Evolutionary conservation across 345 rosid species (phyloP).

Genomic region (Melaleuca alternifolia): DNA sequence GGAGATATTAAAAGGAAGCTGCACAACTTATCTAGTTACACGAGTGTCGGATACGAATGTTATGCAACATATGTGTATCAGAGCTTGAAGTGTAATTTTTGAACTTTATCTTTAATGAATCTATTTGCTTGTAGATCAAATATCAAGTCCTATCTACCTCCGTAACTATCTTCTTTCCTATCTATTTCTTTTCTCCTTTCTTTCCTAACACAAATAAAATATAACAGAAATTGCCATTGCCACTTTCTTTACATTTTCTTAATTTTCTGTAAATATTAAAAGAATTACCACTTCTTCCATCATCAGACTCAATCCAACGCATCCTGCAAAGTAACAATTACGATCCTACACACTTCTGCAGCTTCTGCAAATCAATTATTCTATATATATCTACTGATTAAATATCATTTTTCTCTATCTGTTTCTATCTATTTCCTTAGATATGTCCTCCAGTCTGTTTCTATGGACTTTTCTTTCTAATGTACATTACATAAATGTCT

Average conservation of each 20-base stretch:
- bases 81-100: not conserved
- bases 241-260: not conserved
- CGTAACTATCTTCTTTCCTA: not conserved
- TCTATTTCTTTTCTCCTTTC: not conserved
- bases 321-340: not conserved
- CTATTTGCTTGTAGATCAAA: not conserved
- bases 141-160: not conserved
- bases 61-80: not conserved
- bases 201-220: not conserved
- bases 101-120: not conserved
- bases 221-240: not conserved
- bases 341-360: not conserved
- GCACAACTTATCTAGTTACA: not conserved
- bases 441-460: too few species aligned
- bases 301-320: not conserved
- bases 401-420: too few species aligned
- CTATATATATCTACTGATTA: too few species aligned
- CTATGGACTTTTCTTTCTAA: not conserved
- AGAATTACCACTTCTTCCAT: not conserved
- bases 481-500: not conserved
- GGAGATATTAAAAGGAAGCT: not conserved
- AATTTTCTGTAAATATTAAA: not conserved
- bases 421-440: not conserved
- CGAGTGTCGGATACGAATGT: not conserved
- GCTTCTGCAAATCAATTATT: not conserved